Evolutionary conservation across 768 basidiomycete species (phyloP).

Genomic region (Austroboletus eburneus): DNA sequence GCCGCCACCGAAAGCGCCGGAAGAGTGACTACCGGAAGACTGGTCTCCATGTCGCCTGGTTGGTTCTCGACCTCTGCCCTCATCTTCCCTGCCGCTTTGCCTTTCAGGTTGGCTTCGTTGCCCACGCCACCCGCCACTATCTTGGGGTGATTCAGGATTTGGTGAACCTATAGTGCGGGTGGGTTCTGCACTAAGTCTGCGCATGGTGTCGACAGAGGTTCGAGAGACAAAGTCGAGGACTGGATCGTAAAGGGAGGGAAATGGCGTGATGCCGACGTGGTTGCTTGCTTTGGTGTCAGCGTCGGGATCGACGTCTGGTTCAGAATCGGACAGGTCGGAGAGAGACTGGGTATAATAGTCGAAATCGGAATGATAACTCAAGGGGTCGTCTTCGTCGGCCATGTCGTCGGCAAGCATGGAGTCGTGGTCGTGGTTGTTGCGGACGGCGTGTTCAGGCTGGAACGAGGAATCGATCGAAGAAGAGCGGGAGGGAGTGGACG

Average conservation of each 20-base stretch:
- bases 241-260: slow-evolving; percentile 19
- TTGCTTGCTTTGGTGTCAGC: slow-evolving; percentile 1
- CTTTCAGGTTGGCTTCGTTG: slow-evolving; percentile 11
- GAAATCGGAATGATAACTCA: slow-evolving; percentile 35
- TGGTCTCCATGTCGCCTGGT: slow-evolving; percentile 11
- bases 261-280: slow-evolving; percentile 13
- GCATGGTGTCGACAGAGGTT: slow-evolving; percentile 40
- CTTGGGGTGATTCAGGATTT: slow-evolving; percentile 9
- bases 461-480: slow-evolving; percentile 38
- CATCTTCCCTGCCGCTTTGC: slow-evolving; percentile 13
- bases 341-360: slow-evolving; percentile 34
- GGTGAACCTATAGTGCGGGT: not conserved
- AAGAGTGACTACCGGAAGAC: slow-evolving; percentile 18
- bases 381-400: slow-evolving; percentile 26
- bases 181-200: not conserved
- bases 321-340: slow-evolving; percentile 30
- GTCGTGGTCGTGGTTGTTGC: slow-evolving; percentile 4
- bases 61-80: slow-evolving; percentile 7
- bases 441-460: slow-evolving; percentile 13
- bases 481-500: slow-evolving; percentile 40
- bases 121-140: slow-evolving; percentile 20
- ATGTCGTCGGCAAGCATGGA: slow-evolving; percentile 6
- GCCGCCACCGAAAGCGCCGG: slow-evolving; percentile 25
- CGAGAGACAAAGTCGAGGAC: slow-evolving; percentile 36
- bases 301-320: slow-evolving; percentile 17